Conservation (phyloP, 164 flowering plant genomes). For the Stephania cephalantha region DNA sequence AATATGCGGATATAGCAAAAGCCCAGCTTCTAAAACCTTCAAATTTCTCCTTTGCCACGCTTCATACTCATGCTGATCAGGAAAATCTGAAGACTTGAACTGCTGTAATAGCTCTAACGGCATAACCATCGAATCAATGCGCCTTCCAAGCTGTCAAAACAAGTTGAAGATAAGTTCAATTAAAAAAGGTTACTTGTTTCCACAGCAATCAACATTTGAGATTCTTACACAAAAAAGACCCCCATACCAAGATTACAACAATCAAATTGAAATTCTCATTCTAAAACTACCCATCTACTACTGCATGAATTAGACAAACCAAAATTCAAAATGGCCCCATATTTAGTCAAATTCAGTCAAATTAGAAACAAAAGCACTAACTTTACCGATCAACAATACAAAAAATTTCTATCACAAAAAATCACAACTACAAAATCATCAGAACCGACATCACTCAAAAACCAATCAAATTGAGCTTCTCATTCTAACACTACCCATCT, state of each 20-base stretch:
- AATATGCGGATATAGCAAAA: slow-evolving; percentile 58
- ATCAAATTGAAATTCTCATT: not conserved
- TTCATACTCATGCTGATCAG: slow-evolving; percentile 56
- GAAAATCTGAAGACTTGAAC: slow-evolving; percentile 80
- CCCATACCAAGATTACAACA: not conserved
- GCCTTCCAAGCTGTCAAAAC: slow-evolving; percentile 19
- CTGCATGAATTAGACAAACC: not conserved
- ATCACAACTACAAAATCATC: not conserved
- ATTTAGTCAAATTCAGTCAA: not conserved
- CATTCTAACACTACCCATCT: not conserved
- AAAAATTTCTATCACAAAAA: not conserved
- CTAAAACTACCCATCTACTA: not conserved
- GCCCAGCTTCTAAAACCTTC: slow-evolving; percentile 65
- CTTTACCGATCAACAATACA: not conserved
- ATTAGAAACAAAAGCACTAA: not conserved
- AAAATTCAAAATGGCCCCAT: not conserved
- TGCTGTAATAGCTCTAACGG: slow-evolving; percentile 92
- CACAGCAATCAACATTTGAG: not conserved
- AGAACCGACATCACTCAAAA: no score
- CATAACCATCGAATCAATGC: slow-evolving; percentile 87
- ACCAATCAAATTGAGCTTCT: not conserved
- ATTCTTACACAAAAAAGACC: not conserved
- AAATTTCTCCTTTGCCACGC: slow-evolving; percentile 81
- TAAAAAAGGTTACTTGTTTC: not conserved
- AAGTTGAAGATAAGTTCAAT: not conserved